Base-by-base conservation (phyloP, 805 yeast genomes). In the Myxozyma udenii region DNA sequence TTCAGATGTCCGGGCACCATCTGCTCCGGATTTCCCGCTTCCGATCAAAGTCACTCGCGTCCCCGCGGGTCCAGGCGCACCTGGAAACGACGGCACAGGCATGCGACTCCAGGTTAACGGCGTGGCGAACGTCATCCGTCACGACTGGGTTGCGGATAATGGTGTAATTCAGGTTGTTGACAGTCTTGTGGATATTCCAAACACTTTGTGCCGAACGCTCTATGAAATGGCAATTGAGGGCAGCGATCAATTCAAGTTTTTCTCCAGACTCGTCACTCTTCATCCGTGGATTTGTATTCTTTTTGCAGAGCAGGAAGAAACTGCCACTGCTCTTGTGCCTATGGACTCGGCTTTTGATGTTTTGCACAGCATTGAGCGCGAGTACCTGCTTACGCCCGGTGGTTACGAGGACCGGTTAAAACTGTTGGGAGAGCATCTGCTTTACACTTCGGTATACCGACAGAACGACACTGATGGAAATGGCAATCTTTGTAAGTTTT, bases 101-200 rank as follows among this genome's bases (percentile, higher is more conserved):
- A 22, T 39, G 36, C 49, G 46, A 5, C 41, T 58, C 14, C 12
- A 9, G 12, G 45, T 41, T 3, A 37, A 57, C 16, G 60, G 55
- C 42, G 41, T 35, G 12, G 56, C 53, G 18, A 47, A 23, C 12
- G 55, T 58, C 21, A 45, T 61, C 6, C 61, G 46, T 19, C 48
- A 55, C 22, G 64, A 61, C 45, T 60, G 63, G 63, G 24, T 41
- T 5, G 64, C 64, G n/a, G 55, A 56, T 22, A 61, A 61, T 41
- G 64, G 64, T 16, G 48, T 61, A 6, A 51, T 61, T 4, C 64
- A 61, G 26, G 62, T 61, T 2, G 48, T 61, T 12, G 64, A 61
- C 28, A 28, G 50, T 18, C 36, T 61, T 3, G 43, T 58, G 14
- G 41, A 38, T 2, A 41, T 51, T 4, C 64, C 64, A 16, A 49